phyloP scores from a whole-genome alignment of 345 rosid genomes.

The Arabis alpina region DNA sequence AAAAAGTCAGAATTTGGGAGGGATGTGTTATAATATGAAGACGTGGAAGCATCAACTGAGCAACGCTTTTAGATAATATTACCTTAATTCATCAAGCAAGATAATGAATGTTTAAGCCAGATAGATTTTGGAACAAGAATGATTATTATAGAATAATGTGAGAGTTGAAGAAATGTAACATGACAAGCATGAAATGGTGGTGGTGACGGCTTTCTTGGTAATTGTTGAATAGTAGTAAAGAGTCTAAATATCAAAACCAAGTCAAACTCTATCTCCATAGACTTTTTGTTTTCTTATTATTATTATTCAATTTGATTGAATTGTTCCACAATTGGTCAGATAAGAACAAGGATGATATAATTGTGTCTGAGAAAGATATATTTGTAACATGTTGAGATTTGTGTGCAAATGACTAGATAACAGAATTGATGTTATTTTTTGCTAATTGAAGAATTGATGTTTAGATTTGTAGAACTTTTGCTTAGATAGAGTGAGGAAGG shows the following conservation, averaged over 20 bases:
- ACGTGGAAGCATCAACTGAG: conserved; percentile 48
- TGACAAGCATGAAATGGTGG: conserved; percentile 42
- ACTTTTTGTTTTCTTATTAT: not conserved
- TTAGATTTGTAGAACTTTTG: not conserved
- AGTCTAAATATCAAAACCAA: conserved; percentile 20
- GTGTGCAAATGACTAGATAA: not conserved
- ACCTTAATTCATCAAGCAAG: conserved; percentile 25
- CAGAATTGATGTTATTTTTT: conserved; percentile 6
- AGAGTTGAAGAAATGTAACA: conserved; percentile 27
- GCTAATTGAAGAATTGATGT: conserved; percentile 7
- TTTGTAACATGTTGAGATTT: conserved; percentile 17
- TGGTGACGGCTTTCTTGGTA: conserved; percentile 19
- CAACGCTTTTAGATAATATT: conserved; percentile 34
- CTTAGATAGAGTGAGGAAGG: not conserved
- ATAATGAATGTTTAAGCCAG: conserved; percentile 31
- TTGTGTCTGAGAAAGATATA: conserved; percentile 1
- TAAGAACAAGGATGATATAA: not conserved
- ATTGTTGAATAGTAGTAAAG: conserved; percentile 32
- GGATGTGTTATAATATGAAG: conserved; percentile 31
- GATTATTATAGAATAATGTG: not conserved
- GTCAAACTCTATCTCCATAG: conserved; percentile 16
- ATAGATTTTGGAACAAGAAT: conserved; percentile 8
- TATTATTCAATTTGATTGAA: conserved; percentile 1
- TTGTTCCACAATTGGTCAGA: conserved; percentile 19
- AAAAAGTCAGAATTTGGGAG: conserved; percentile 26